phyloP scores from a whole-genome alignment of 805 yeast species.

The Diddensiella transvaalensis region DNA sequence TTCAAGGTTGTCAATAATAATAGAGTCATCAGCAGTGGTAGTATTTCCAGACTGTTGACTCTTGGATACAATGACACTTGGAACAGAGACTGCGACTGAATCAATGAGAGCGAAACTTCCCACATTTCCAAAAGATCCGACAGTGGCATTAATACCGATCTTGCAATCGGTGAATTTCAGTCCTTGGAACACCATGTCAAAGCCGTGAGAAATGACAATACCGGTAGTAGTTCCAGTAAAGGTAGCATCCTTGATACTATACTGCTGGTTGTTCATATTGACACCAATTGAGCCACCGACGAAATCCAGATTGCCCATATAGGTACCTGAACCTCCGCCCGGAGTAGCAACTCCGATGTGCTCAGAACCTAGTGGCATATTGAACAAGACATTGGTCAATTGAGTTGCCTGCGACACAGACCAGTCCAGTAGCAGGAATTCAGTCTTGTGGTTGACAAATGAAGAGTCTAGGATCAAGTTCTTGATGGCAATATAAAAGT shows the following conservation, averaged over 20 bases:
- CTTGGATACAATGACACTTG: slow-evolving; percentile 1
- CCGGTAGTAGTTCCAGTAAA: slow-evolving; percentile 8
- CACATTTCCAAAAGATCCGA: slow-evolving; percentile 5
- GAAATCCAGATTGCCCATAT: slow-evolving; percentile 7
- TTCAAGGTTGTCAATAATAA: neutral
- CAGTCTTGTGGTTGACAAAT: neutral
- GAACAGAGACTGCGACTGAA: slow-evolving; percentile 1
- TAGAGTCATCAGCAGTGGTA: slow-evolving; percentile 6
- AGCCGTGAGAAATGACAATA: slow-evolving; percentile 4
- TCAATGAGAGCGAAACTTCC: slow-evolving; percentile 6
- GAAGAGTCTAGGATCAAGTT: slow-evolving; percentile 6
- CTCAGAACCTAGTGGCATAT: slow-evolving; percentile 1
- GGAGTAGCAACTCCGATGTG: slow-evolving; percentile 10
- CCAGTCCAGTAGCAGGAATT: slow-evolving; percentile 6
- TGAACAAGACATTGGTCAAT: slow-evolving; percentile 8
- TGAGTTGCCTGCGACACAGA: slow-evolving; percentile 12
- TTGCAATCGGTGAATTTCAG: slow-evolving; percentile 4
- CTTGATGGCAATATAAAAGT: slow-evolving; percentile 7
- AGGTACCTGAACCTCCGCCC: slow-evolving; percentile 9
- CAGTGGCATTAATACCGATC: slow-evolving; percentile 4
- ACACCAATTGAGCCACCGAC: slow-evolving; percentile 7
- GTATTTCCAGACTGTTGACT: slow-evolving; percentile 2
- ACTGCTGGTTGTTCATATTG: slow-evolving; percentile 12
- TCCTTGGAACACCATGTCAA: slow-evolving; percentile 7
- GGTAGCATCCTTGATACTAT: neutral